Conservation (phyloP, 2,329 filamentous ascomycete genomes). For the Epichloe scottii region DNA sequence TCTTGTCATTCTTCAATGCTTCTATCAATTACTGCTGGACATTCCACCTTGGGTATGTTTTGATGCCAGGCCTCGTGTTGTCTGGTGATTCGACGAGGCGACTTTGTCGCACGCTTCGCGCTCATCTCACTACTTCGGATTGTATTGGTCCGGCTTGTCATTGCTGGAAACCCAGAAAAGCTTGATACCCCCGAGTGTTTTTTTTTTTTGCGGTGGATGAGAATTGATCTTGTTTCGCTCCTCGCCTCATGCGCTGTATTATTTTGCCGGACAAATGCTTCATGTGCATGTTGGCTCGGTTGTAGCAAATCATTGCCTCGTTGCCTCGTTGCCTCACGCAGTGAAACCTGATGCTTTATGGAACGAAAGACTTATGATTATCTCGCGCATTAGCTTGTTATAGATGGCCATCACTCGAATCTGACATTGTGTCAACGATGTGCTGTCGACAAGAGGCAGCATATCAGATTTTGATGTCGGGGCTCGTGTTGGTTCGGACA, state of each 20-base stretch:
- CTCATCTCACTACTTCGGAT: background rate
- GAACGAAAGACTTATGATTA: background rate
- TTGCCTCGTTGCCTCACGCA: background rate
- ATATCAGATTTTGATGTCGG: background rate
- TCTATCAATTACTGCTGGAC: background rate
- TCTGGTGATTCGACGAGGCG: constrained; percentile 13
- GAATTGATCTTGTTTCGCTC: background rate
- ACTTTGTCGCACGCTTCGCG: constrained; percentile 8
- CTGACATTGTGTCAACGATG: background rate
- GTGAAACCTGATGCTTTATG: background rate
- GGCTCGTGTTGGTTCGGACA: background rate
- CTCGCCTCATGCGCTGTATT: background rate
- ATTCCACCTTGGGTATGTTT: constrained; percentile 4
- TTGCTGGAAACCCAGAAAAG: constrained; percentile 14
- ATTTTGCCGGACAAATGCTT: background rate
- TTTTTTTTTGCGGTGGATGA: constrained; percentile 5
- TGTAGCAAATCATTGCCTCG: background rate
- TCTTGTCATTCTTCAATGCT: background rate
- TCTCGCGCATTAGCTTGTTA: background rate
- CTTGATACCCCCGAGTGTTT: constrained; percentile 25
- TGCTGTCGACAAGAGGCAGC: background rate
- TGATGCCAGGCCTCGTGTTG: constrained; percentile 8
- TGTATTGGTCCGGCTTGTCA: background rate
- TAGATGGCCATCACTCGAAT: background rate
- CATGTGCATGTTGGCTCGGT: background rate